Evolutionary conservation across 139 green algal genomes (phyloP).

Genomic region (Axilococcus clingmanii): DNA sequence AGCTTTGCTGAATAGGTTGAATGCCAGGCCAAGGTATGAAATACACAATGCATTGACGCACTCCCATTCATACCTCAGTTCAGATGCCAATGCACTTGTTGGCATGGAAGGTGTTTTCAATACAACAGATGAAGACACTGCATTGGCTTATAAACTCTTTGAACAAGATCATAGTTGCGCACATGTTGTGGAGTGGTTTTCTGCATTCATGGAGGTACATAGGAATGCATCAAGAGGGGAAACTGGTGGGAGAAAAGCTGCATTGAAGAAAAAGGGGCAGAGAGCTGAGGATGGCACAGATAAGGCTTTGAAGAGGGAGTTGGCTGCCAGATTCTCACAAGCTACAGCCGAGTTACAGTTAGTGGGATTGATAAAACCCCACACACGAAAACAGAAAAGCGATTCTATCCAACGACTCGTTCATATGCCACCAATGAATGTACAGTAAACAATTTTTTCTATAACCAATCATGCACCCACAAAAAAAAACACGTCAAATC

Average conservation of each 20-base stretch:
- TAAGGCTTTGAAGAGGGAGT: neutral
- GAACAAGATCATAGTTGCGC: constrained; percentile 24
- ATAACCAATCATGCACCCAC: neutral
- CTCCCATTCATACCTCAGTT: neutral
- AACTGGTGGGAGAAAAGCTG: neutral
- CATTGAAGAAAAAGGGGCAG: neutral
- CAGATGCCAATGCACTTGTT: neutral
- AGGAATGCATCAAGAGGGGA: neutral
- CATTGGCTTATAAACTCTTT: constrained; percentile 31
- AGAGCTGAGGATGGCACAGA: neutral
- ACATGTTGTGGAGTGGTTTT: constrained; percentile 42
- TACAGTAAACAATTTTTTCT: constrained; percentile 1
- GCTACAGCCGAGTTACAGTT: constrained; percentile 33
- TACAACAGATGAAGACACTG: constrained; percentile 19
- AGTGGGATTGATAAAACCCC: constrained; percentile 30
- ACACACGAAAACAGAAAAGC: constrained; percentile 13
- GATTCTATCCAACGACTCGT: constrained; percentile 29
- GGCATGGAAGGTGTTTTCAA: neutral
- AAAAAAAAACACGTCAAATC: too few relatives aligned
- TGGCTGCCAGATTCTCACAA: constrained; percentile 34
- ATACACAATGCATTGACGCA: constrained; percentile 28
- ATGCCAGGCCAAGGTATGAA: constrained; percentile 12
- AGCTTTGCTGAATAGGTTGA: constrained; percentile 12
- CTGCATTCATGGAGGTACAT: constrained; percentile 18
- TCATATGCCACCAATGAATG: constrained; percentile 13